Evolutionary conservation across 305 asterid species (phyloP).

Genomic region (Euphrasia arctica): DNA sequence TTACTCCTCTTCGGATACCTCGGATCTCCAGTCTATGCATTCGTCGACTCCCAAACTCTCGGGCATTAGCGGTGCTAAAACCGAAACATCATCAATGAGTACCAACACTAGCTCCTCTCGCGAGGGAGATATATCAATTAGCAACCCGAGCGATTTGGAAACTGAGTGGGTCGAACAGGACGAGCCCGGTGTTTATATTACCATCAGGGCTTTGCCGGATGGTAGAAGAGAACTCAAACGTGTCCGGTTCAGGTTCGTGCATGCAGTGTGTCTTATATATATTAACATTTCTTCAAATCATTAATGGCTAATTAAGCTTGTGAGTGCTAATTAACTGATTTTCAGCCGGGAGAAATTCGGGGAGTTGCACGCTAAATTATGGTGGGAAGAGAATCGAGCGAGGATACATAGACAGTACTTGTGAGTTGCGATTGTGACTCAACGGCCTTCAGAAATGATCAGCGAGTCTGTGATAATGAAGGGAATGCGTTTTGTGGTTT

Average conservation of each 20-base stretch:
- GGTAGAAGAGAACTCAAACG: slow-evolving; percentile 88
- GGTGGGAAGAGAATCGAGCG: slow-evolving; percentile 96
- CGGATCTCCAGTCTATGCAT: slow-evolving; percentile 49
- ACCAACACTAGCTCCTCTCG: slow-evolving; percentile 57
- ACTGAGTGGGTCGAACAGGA: slow-evolving; percentile 90
- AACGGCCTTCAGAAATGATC: background rate
- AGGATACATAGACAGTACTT: slow-evolving; percentile 80
- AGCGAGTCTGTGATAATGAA: background rate
- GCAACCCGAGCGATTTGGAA: slow-evolving; percentile 84
- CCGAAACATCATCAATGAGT: slow-evolving; percentile 71
- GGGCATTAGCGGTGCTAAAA: slow-evolving; percentile 67
- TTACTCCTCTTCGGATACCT: slow-evolving; percentile 77
- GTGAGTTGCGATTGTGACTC: slow-evolving; percentile 26
- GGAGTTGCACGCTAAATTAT: slow-evolving; percentile 79
- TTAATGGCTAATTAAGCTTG: background rate
- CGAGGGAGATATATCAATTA: slow-evolving; percentile 73
- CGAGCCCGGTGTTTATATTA: slow-evolving; percentile 82
- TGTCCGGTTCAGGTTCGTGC: slow-evolving; percentile 77
- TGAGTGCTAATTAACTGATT: background rate
- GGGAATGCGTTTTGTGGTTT: slow-evolving; percentile 18
- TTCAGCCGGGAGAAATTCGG: slow-evolving; percentile 90
- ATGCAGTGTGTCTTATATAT: background rate
- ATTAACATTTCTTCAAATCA: background rate
- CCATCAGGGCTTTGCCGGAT: slow-evolving; percentile 70
- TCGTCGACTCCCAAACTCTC: slow-evolving; percentile 86